Evolutionary conservation across 208 protist genomes (phyloP).

Genomic region (Crithidia sp.): DNA sequence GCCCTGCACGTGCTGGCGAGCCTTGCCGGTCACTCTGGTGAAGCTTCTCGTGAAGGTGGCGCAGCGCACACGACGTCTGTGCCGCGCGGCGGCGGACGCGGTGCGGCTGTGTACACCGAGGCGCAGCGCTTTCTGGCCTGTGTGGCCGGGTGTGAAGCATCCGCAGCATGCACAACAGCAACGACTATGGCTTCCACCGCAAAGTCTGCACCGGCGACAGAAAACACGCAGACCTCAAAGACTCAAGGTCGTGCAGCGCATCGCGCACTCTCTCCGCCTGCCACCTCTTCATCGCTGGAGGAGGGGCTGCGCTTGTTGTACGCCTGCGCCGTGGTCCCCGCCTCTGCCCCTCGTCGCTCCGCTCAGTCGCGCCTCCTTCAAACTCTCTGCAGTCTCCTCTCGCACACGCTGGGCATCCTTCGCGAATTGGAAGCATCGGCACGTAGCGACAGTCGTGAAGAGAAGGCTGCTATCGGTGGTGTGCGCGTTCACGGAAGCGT

Average conservation of each 20-base stretch:
- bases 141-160: slow-evolving; percentile 16
- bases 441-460: no score
- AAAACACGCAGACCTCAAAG: no score
- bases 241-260: no score
- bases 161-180: no score
- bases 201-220: no score
- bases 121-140: slow-evolving; percentile 11
- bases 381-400: slow-evolving; percentile 31
- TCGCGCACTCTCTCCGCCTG: not conserved
- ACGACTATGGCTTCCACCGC: no score
- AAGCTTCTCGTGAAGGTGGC: not conserved
- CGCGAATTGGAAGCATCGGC: slow-evolving; percentile 8
- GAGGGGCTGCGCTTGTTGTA: slow-evolving; percentile 27
- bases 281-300: slow-evolving; percentile 11
- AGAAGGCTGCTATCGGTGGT: no score
- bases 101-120: not conserved
- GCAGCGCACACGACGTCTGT: no score
- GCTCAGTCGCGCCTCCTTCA: slow-evolving; percentile 33
- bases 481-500: no score
- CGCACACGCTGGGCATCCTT: slow-evolving; percentile 24
- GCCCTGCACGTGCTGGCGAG: slow-evolving; percentile 1
- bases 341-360: slow-evolving; percentile 31
- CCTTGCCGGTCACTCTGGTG: not conserved
- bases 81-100: not conserved
- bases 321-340: slow-evolving; percentile 19